These are phyloP conservation scores for Polygonum aviculare DNA, from an alignment of 148 eudicot genomes.

Conservation along the genomic window DNA sequence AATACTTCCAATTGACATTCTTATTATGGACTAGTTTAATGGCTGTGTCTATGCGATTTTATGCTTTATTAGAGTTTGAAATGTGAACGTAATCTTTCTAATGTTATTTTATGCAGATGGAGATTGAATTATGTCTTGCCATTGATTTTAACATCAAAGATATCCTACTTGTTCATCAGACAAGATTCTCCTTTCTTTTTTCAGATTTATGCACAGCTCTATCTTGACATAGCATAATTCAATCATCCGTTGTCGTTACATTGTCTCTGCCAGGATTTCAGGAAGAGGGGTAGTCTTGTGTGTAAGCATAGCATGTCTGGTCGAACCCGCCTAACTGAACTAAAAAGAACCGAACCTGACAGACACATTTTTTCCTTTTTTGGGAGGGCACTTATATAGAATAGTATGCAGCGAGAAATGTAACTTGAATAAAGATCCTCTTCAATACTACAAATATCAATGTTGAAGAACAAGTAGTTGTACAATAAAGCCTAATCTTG, in stretches of 20 bases:
- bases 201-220: background rate
- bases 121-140: constrained; percentile 79
- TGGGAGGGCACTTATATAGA: background rate
- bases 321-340: too few relatives aligned
- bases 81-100: constrained; percentile 11
- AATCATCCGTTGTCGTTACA: too few relatives aligned
- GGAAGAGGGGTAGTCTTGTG: too few relatives aligned
- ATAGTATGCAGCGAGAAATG: background rate
- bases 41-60: background rate
- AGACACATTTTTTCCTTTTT: too few relatives aligned
- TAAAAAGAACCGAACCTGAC: too few relatives aligned
- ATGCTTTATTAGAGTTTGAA: background rate
- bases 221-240: background rate
- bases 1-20: background rate
- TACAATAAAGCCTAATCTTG: background rate
- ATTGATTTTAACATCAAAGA: constrained; percentile 75
- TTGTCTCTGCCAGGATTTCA: too few relatives aligned
- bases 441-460: background rate
- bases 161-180: constrained; percentile 42
- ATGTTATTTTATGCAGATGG: constrained; percentile 57
- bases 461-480: background rate
- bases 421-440: background rate
- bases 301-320: too few relatives aligned
- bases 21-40: background rate
- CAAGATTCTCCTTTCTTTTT: background rate